Base-by-base conservation (phyloP, 176 grass and related monocot species). In the Alloteropsis semialata region DNA sequence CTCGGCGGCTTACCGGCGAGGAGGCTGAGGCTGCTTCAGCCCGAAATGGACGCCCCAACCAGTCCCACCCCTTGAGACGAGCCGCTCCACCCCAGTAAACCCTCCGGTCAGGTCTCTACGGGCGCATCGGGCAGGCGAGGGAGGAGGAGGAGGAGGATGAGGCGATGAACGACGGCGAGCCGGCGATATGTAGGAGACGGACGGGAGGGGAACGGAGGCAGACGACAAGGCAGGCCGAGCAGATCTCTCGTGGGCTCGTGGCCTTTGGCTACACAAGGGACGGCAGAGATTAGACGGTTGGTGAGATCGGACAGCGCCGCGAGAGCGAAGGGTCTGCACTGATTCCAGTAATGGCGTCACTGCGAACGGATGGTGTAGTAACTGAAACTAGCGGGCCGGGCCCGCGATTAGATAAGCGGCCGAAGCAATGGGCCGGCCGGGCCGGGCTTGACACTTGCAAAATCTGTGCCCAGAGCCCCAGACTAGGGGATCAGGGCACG, bases 131-230 rank as follows among this genome's bases (percentile, higher is more conserved):
- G 30, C 32, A 32, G 61, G 22, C 32, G 33, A 32, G 37, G 36
- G 22, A 36, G 46, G 29, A 74, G 18, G 36, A 58, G 13, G 36
- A 39, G 32, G 41, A 27, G 62, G 61, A 37, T 15, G 30, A 5
- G 78, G 78, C 8, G n/a, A 72, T 44, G 72, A 27, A 51, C 72
- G 72, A 28, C 63, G 78, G 78, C 77, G 30, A 80, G 78, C 63
- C 63, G 63, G 61, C 22, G 77, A 53, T 65, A 64, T 46, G 59
- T 22, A 61, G 30, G 22, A 29, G 45, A 28, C 46, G 64, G 64
- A 70, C 39, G 61, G 81, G 4, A 25, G 7, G 33, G 29, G 38
- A 1, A 55, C 22, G 81, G 6, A 32, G 11, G 24, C 17, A 43
- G 4, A 55, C 16, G 28, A 45, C 16, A 45, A 53, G 37, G 45